Percentiles rank a stretch among this genome's conserved stretches.
Evolutionary conservation across 331 rosid genomes (phyloP).

Genomic region (Telfairia occidentalis): DNA sequence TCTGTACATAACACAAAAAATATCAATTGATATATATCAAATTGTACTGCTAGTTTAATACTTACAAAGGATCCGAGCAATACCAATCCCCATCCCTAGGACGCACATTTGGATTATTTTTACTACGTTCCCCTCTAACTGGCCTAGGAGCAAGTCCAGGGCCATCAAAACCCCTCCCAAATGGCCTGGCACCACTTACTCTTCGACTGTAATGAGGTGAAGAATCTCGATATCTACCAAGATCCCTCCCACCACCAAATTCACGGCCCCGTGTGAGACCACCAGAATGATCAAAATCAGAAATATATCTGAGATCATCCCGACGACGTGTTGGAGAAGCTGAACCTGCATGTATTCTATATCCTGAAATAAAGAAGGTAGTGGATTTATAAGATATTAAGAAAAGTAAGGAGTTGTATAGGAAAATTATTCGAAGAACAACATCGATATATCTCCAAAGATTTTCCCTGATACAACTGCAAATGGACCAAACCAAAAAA

Average conservation of each 20-base stretch:
- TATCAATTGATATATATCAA: background rate
- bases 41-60: conserved; percentile 3
- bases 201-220: conserved; percentile 69
- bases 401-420: conserved; percentile 20
- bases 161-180: conserved; percentile 60
- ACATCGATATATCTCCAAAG: conserved; percentile 23
- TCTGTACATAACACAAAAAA: background rate
- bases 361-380: conserved; percentile 73
- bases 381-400: conserved; percentile 28
- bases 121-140: conserved; percentile 63
- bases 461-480: conserved; percentile 33
- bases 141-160: conserved; percentile 48
- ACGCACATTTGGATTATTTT: conserved; percentile 82
- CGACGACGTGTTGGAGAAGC: conserved; percentile 70
- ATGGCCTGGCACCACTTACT: conserved; percentile 55
- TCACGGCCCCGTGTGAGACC: conserved; percentile 42
- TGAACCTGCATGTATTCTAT: conserved; percentile 88
- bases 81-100: conserved; percentile 94
- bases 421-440: conserved; percentile 18
- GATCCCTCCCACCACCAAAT: conserved; percentile 50
- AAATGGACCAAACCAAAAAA: conserved; percentile 37
- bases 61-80: conserved; percentile 75
- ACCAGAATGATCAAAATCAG: conserved; percentile 44
- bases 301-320: conserved; percentile 40
- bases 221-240: conserved; percentile 59